phyloP scores from a whole-genome alignment of 176 grass and related monocot species.

The Aegilops speltoides region DNA sequence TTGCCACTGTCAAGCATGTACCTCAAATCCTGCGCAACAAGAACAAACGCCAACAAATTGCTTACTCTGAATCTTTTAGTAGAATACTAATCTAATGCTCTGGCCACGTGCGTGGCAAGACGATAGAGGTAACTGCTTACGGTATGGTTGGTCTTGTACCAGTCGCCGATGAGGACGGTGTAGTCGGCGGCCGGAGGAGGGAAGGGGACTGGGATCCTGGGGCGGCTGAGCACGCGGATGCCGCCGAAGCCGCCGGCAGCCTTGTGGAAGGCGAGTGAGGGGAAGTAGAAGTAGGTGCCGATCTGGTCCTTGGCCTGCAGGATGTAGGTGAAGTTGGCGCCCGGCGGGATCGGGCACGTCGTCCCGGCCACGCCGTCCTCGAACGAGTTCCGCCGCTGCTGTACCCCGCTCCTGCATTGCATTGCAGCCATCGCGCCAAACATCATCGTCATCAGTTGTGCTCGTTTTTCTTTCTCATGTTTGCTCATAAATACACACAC shows the following conservation, averaged over 20 bases:
- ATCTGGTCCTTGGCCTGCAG: conserved; percentile 96
- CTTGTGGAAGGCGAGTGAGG: conserved; percentile 92
- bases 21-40: conserved; percentile 54
- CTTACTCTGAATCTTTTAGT: not conserved
- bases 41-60: not conserved
- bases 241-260: conserved; percentile 86
- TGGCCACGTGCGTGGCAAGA: not conserved
- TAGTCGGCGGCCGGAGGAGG: conserved; percentile 83
- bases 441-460: not conserved
- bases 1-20: conserved; percentile 65
- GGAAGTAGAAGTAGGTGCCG: conserved; percentile 94
- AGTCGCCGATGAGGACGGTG: conserved; percentile 74
- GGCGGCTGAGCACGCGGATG: conserved; percentile 80
- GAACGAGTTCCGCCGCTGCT: conserved; percentile 87
- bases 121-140: conserved; percentile 24
- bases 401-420: conserved; percentile 70
- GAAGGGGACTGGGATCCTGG: conserved; percentile 84
- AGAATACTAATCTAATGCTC: too few species aligned
- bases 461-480: too few species aligned
- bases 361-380: conserved; percentile 85
- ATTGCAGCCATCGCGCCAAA: not conserved
- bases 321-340: conserved; percentile 86
- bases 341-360: conserved; percentile 85
- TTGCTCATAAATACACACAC: too few species aligned
- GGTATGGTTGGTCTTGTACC: conserved; percentile 90